Evolutionary conservation across 176 grass and related monocot species (phyloP).

Genomic region (Dendrocalamus sinicus): DNA sequence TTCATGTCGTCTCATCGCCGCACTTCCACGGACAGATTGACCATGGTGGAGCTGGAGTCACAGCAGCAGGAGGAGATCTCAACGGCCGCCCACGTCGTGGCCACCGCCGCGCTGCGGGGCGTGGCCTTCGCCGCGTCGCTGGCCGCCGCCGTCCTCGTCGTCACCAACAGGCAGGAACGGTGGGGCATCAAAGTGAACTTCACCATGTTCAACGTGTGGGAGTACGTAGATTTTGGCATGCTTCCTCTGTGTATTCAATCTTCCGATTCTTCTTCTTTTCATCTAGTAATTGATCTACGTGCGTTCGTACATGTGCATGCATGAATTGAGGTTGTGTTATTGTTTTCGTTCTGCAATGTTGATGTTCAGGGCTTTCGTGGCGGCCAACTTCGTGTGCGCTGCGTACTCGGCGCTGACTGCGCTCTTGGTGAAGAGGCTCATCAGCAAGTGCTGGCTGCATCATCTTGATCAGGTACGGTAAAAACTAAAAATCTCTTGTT

Average conservation of each 20-base stretch:
- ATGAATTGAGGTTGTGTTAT: background rate
- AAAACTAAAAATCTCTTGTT: background rate
- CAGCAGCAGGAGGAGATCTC: background rate
- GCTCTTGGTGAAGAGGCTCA: background rate
- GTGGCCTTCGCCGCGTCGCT: conserved; percentile 27
- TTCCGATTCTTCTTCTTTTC: background rate
- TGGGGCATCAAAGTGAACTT: conserved; percentile 55
- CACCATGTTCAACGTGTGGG: conserved; percentile 47
- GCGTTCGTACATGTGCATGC: background rate
- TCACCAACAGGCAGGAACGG: conserved; percentile 36
- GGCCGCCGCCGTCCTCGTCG: conserved; percentile 44
- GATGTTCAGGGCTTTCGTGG: conserved; percentile 49
- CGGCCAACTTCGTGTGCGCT: conserved; percentile 23
- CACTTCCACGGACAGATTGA: background rate
- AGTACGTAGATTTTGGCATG: conserved; percentile 15
- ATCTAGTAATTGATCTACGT: background rate
- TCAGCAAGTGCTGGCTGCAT: conserved; percentile 35
- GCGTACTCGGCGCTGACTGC: conserved; percentile 48
- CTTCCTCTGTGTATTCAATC: background rate
- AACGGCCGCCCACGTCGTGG: background rate
- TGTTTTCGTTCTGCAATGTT: background rate
- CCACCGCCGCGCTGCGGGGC: conserved; percentile 18
- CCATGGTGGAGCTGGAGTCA: conserved; percentile 43
- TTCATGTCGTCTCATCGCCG: background rate
- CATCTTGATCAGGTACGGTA: conserved; percentile 44